Evolutionary conservation across 2,329 filamentous ascomycete species (phyloP).

Genomic region (Diaporthe sp.): DNA sequence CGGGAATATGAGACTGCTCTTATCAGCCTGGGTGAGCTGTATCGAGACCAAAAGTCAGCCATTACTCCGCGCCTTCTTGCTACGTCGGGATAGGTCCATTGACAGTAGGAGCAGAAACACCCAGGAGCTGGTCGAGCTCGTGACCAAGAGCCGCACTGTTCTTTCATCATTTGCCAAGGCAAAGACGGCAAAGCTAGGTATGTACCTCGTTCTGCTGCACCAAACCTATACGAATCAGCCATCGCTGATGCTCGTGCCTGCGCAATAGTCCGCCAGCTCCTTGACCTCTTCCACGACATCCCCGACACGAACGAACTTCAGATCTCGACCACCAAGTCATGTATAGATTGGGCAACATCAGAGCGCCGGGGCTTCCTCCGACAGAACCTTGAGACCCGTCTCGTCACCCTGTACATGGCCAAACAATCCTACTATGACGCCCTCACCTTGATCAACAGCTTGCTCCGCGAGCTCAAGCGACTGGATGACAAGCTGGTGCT

Average conservation of each 20-base stretch:
- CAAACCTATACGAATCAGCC: not conserved
- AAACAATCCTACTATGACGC: constrained; percentile 99
- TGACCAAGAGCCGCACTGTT: constrained; percentile 90
- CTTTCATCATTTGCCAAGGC: constrained; percentile 98
- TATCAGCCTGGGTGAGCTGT: constrained; percentile 90
- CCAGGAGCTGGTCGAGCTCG: constrained; percentile 88
- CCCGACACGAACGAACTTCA: constrained; percentile 96
- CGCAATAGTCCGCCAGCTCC: constrained; percentile 86
- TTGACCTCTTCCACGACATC: constrained; percentile 94
- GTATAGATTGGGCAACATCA: constrained; percentile 98
- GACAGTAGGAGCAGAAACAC: constrained; percentile 69
- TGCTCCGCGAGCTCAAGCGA: constrained; percentile 96
- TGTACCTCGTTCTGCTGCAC: constrained; percentile 47
- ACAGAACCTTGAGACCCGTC: constrained; percentile 96
- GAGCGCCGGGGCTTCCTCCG: constrained; percentile 96
- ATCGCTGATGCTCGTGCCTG: constrained; percentile 21
- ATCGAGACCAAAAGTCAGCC: constrained; percentile 86
- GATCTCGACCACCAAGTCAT: constrained; percentile 96
- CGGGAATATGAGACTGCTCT: constrained; percentile 93
- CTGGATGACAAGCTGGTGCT: constrained; percentile 98
- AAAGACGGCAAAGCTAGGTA: constrained; percentile 98
- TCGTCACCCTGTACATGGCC: constrained; percentile 94
- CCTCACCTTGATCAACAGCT: constrained; percentile 94
- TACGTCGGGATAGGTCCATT: constrained; percentile 32
- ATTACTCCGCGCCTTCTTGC: constrained; percentile 47